Evolutionary conservation across 371 early-diverging fungal species (phyloP), one percentile per base, ranked within the genome.

Genomic region (Mucor velutinosus): DNA sequence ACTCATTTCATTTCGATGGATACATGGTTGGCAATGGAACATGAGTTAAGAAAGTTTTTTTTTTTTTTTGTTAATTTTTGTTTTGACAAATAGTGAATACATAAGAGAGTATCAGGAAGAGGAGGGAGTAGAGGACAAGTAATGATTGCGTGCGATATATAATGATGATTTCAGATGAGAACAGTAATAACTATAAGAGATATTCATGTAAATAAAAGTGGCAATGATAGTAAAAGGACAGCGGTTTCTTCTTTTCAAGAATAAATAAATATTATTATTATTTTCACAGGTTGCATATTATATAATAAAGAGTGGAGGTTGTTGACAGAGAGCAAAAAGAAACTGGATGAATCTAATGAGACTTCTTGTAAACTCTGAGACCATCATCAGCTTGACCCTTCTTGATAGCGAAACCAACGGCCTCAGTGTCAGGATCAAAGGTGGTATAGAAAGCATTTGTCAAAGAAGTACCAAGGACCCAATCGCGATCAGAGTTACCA

Each of bases 381-480:
- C 76, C 80, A 72, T 75, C 74, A 4, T 73, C 49, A 21, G 60
- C 60, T 17, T 73, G 73, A 30, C 71, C 77, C 67, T 81, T 81
- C 72, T 74, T 72, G 56, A 81, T 67, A 27, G 74, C 82, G 37
- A 81, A 70, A 60, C 82, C 82, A 37, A 81, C 45, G 7, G 72
- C 64, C 17, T 81, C 75, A 27, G 67, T 67, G 7, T 77, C 77
- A 71, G 82, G 71, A 61, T 81, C 77, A 67, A 79, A 81, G 21
- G 74, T 69, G 23, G 71, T 77, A 61, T 81, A 81, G 67, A 81
- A 81, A 37, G 76, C 76, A 58, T 81, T 79, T 10, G 77, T 81
- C 23, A 81, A 69, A 37, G 69, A 57, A 14, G 79, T 78, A 55
- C 82, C 82, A n/a, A 81, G 68, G 8, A 81, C 72, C 82, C 82